Base-by-base conservation (phyloP, 2,329 filamentous ascomycete species). In the Pleurostoma richardsiae region DNA sequence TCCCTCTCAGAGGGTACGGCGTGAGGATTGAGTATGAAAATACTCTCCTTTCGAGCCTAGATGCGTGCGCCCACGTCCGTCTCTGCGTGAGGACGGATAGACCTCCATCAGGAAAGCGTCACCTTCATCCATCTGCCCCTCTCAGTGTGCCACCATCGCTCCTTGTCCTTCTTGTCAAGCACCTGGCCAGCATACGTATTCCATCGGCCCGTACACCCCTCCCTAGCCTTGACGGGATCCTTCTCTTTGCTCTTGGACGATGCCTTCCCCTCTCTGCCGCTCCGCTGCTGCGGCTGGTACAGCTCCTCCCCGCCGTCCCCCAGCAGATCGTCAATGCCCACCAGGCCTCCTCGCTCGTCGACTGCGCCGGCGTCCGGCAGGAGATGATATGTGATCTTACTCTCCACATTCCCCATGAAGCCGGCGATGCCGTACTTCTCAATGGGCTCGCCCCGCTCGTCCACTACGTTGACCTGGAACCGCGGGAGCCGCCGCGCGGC, bases 361-460 rank as follows among this genome's bases (percentile, higher is more conserved):
- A 69, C 68, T 1, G 71, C 77, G 0, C 80, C 80, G 0, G 61
- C 54, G 45, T 87, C 83, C 0, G 85, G 73, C 11, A 68, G 60
- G 8, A 90, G 66, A 39, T 71, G 67, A 56, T 90, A 90, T 19
- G 64, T 58, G 44, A 90, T 82, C 30, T 60, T 64, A 41, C 80
- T 85, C 30, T 70, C 73, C 3, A 82, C 58, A 2, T 72, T 71
- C 11, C 86, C 86, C 5, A 89, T 61, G 58, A 79, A 89, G 0
- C 76, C 78, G 1, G 73, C 81, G 19, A 88, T 64, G 4, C 71
- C 72, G 43, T 77, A 79, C 3, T 72, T 70, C 30, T 83, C 74
- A 1, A 72, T 60, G 1, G 80, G 54, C 2, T 64, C 61, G 1
- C 79, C 79, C 10, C 73, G 62, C 49, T 80, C 76, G 49, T 76